These are phyloP conservation scores for Pulveroboletus ravenelii DNA, from an alignment of 768 basidiomycete species.

Conservation along the genomic window DNA sequence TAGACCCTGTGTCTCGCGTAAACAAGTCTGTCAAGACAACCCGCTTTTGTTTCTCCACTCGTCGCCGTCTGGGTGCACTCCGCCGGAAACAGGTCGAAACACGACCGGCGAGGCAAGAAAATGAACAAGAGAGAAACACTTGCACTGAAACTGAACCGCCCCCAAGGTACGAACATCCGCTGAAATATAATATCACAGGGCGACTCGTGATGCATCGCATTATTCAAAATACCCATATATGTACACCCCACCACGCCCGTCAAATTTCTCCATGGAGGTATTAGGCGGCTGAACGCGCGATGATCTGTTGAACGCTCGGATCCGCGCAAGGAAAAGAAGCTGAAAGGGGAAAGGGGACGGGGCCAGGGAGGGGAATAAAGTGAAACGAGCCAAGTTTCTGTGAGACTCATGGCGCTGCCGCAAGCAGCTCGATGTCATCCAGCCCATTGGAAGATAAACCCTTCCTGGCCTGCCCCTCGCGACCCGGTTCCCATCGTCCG, in stretches of 20 bases:
- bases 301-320: conserved; percentile 5
- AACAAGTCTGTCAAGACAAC: conserved; percentile 6
- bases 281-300: neutral
- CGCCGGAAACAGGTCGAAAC: conserved; percentile 7
- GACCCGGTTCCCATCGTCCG: neutral
- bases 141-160: neutral
- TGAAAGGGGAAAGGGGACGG: neutral
- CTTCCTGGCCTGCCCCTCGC: neutral
- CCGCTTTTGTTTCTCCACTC: conserved; percentile 2
- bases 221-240: neutral
- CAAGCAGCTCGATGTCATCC: neutral
- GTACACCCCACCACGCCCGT: neutral
- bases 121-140: neutral
- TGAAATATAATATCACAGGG: neutral
- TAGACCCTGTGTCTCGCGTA: conserved; percentile 16
- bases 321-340: conserved; percentile 2
- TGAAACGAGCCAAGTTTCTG: neutral
- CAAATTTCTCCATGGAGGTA: conserved; percentile 9
- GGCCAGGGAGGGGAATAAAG: neutral
- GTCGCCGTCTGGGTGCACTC: conserved; percentile 4
- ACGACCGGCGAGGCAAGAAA: conserved; percentile 9
- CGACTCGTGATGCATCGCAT: neutral
- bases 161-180: neutral
- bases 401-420: neutral
- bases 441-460: neutral